These are phyloP conservation scores for Cotoneaster glaucophyllus DNA, from an alignment of 306 rosid species.

Conservation along the genomic window DNA sequence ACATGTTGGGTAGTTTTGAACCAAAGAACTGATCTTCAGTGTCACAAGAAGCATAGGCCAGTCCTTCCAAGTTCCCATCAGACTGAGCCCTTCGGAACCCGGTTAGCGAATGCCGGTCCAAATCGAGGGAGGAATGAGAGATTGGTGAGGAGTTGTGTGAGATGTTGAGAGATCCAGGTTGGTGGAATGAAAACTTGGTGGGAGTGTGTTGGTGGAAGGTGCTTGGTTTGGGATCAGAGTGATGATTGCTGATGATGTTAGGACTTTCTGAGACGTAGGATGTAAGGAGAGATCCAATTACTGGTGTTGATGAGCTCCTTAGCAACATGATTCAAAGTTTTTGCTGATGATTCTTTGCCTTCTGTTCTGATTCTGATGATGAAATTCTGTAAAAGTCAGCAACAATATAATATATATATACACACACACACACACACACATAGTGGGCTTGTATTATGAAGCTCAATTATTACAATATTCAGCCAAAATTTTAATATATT, in stretches of 20 bases:
- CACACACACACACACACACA: not conserved
- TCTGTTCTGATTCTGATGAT: not conserved
- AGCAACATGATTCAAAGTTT: constrained; percentile 47
- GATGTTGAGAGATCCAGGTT: constrained; percentile 27
- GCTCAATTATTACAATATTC: not conserved
- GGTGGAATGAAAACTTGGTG: constrained; percentile 32
- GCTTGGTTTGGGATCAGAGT: constrained; percentile 29
- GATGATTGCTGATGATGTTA: constrained; percentile 10
- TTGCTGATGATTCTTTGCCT: not conserved
- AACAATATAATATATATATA: not conserved
- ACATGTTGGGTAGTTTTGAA: constrained; percentile 16
- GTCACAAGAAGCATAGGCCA: constrained; percentile 31
- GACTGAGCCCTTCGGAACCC: constrained; percentile 78
- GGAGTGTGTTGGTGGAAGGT: constrained; percentile 27
- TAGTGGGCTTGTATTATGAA: not conserved
- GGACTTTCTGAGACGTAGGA: constrained; percentile 41
- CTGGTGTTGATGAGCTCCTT: constrained; percentile 84
- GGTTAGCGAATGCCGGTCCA: constrained; percentile 12
- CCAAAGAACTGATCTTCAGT: constrained; percentile 29
- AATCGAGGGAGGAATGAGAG: constrained; percentile 52
- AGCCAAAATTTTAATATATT: not conserved
- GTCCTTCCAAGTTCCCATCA: constrained; percentile 66
- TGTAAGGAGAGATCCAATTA: constrained; percentile 69
- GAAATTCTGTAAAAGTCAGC: constrained; percentile 4
- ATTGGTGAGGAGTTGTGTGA: constrained; percentile 67